Base-by-base conservation (phyloP, 2,329 filamentous ascomycete genomes). In the Sporothrix mexicana region DNA sequence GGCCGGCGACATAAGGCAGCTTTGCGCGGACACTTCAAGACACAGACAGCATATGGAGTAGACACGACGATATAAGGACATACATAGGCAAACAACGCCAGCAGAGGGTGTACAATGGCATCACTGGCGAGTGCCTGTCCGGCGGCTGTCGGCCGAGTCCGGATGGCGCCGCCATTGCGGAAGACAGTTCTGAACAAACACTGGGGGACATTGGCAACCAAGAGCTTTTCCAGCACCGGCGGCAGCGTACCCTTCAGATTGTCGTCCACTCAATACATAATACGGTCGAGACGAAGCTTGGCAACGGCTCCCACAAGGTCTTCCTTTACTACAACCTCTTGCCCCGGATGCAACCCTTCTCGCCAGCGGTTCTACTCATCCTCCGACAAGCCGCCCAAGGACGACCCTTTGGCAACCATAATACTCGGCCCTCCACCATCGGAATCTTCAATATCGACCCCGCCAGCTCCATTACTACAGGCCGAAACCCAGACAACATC, bases 91-190 rank as follows among this genome's bases (percentile, higher is more conserved):
- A 5, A 17, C 1, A 13, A 5, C 10, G 41, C 20, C 41, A 45
- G 5, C 47, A n/a, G 61, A n/a, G 64, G 47, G 36, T 30, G 64
- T 8, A 47, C 45, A 25, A 68, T 68, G 66, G 47, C 66, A 53
- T 47, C 66, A 20, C 25, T 53, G 66, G 25, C 45, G 15, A 17
- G 47, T 41, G 66, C 23, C 47, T 55, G 45, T 41, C 66, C 47
- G 23, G 66, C 25, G 25, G 47, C 47, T 9, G 47, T 25, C 9
- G 47, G 66, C n/a, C 15, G 66, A 47, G 53, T 41, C n/a, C 20
- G 66, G 66, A 53, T 53, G 66, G 45, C 25, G n/a, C 66, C 25
- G 47, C 66, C 15, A 30, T 36, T 53, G 66, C 53, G 3, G 15
- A 53, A 45, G 45, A 53, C 64, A 25, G 41, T 68, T n/a, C n/a